Percentiles rank a stretch among this genome's conserved stretches.
Evolutionary conservation across 2,329 filamentous ascomycete species (phyloP).

Genomic region (Exserohilum rostratum): DNA sequence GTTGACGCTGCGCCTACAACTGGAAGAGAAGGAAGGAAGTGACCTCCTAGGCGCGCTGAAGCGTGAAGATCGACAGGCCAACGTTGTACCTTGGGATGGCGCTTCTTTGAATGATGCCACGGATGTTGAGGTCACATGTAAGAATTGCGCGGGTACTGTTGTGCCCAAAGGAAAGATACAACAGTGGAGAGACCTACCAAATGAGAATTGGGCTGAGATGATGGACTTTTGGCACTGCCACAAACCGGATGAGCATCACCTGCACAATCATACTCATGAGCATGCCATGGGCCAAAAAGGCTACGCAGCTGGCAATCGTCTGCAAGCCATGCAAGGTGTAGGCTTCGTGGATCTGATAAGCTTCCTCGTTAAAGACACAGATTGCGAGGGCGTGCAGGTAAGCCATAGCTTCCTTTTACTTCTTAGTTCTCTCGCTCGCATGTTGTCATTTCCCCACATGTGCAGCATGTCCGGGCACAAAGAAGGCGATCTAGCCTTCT

Average conservation of each 20-base stretch:
- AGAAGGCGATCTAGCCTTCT: constrained; percentile 61
- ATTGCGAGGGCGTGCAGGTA: constrained; percentile 64
- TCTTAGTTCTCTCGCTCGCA: background rate
- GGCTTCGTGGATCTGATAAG: constrained; percentile 83
- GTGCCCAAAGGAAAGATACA: constrained; percentile 33
- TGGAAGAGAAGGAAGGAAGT: constrained; percentile 52
- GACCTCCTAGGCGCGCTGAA: constrained; percentile 36
- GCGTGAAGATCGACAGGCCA: constrained; percentile 41
- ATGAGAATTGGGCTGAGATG: constrained; percentile 99
- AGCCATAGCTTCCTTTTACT: constrained; percentile 22
- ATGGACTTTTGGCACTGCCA: constrained; percentile 99
- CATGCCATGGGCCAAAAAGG: constrained; percentile 57
- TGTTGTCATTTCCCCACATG: background rate
- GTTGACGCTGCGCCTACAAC: constrained; percentile 60
- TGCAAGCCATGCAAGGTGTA: constrained; percentile 68
- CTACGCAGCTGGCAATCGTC: constrained; percentile 80
- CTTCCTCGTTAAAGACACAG: constrained; percentile 71
- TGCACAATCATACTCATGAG: constrained; percentile 56
- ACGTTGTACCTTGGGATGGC: constrained; percentile 55
- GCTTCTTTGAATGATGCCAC: constrained; percentile 33
- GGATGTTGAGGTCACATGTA: constrained; percentile 33
- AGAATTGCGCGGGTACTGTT: constrained; percentile 30
- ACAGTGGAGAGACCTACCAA: constrained; percentile 90
- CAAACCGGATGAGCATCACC: constrained; percentile 73
- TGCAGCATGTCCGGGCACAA: constrained; percentile 51